Evolutionary conservation across 2,329 filamentous ascomycete genomes (phyloP), one percentile per base, ranked within the genome.

Genomic region (Fusarium incarnatum): DNA sequence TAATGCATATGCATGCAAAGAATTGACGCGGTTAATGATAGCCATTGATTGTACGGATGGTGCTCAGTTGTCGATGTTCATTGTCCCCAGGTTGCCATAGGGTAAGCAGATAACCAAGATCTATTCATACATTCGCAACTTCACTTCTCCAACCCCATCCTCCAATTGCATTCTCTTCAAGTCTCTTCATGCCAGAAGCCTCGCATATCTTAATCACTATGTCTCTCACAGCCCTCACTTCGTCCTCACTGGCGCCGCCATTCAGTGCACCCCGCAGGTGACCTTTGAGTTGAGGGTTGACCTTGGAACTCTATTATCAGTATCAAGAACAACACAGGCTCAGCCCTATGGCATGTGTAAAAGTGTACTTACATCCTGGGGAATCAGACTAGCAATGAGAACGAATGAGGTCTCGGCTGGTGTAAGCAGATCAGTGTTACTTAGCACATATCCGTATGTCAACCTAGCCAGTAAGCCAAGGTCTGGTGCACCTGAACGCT

Each of bases 91-190:
- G 23, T 66, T n/a, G 34, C 10, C 18, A 37, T 48, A 67, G 62
- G 56, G 56, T 50, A 67, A 22, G 25, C 18, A 12, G 37, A 22
- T 6, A 10, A 23, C 27, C 41, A n/a, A 15, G 20, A n/a, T 18
- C 44, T 12, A 23, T 64, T 46, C 68, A 75, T 18, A 75, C 60
- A 20, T 55, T 75, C 4, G 72, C 73, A 64, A 75, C 70, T 46
- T 75, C 73, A 63, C 56, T 72, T 32, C 73, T 73, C 73, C 73
- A 75, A 32, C 73, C 73, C 73, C 73, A 75, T 60, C 73, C 70
- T 30, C 73, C 73, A 27, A 62, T 53, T 11, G 62, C 64, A 28
- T 71, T 49, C 8, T 66, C 52, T 12, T 61, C 47, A 2, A 75
- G 60, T 20, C 46, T 72, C 34, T 49, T 65, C 73, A 75, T 75